Base-by-base conservation (phyloP, 345 rosid genomes). In the Alliaria petiolata region DNA sequence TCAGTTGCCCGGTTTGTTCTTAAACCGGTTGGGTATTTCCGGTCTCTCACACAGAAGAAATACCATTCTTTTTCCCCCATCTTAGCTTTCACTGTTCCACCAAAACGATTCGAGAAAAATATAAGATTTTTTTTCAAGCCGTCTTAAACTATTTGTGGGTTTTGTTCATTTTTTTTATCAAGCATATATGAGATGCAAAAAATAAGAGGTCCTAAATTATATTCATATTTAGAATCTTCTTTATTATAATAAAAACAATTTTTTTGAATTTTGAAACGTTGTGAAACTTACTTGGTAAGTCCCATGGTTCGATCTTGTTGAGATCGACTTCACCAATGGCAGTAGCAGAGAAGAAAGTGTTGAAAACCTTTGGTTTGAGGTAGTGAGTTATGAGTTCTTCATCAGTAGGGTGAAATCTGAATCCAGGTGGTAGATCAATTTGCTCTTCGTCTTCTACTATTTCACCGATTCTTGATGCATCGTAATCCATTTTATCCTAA, bases 221-320 rank as follows among this genome's bases (percentile, higher is more conserved):
- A 54, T 15, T 54, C 59, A 54, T 54, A 36, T 58, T 36, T 58
- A 59, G 2, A 38, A 9, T 1, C 22, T 40, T 40, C 22, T 14
- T n/a, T n/a, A n/a, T n/a, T 22, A 25, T 22, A 59, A 20, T 14
- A 14, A 6, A 40, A 40, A 39, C 7, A 25, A n/a, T n/a, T 7
- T 19, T 58, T 58, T 40, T 25, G 16, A 22, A 14, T 22, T 8
- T 22, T 11, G 28, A 56, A 56, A 62, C 45, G 22, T 57, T 64
- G 20, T 30, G 36, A 49, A 53, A 68, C 85, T 79, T 80, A 93
- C 98, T 76, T 0, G 92, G 97, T 66, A 93, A 75, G 67, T 93
- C 98, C 98, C 98, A 93, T 3, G 98, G 98, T 35, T 93, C 98
- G 66, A 78, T 80, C 95, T 89, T 90, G 84, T 93, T 93, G 77